These are phyloP conservation scores for Cafeteria roenbergensis DNA, from an alignment of 108 stramenopile species.

Conservation along the genomic window DNA sequence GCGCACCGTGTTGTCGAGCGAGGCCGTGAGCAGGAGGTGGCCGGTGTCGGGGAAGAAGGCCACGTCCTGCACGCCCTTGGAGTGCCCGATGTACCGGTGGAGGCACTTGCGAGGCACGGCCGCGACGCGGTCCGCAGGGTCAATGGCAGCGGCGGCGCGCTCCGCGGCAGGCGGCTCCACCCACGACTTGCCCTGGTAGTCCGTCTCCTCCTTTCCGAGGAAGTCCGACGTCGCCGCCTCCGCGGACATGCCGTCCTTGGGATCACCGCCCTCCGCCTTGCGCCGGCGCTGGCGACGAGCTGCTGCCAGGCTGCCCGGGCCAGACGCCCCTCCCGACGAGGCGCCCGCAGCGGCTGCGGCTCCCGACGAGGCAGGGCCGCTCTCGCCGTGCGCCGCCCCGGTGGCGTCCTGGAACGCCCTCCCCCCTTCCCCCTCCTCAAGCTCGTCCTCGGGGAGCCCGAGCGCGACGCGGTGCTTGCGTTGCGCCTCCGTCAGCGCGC, in stretches of 20 bases:
- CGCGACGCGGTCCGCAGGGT: no score
- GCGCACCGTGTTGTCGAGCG: conserved; percentile 80
- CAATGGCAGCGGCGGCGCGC: no score
- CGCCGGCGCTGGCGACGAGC: no score
- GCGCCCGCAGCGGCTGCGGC: no score
- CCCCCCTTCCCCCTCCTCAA: no score
- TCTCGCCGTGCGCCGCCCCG: no score
- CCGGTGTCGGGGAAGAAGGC: conserved; percentile 86
- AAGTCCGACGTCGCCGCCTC: conserved; percentile 48
- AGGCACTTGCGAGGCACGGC: conserved; percentile 60
- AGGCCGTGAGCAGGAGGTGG: conserved; percentile 83
- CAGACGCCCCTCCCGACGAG: no score
- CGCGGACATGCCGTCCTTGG: background rate
- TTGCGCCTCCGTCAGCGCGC: background rate
- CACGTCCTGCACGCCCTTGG: conserved; percentile 86
- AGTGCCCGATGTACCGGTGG: conserved; percentile 69
- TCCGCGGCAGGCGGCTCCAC: conserved; percentile 65
- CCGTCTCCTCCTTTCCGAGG: conserved; percentile 64
- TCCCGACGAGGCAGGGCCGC: no score
- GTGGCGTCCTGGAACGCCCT: no score
- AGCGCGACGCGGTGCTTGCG: background rate
- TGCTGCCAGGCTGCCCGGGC: no score
- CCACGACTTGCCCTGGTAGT: conserved; percentile 91
- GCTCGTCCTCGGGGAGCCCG: background rate
- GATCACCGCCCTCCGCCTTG: no score